These are phyloP conservation scores for Blastocystis sp. DNA, from an alignment of 352 stramenopile genomes.

Conservation along the genomic window DNA sequence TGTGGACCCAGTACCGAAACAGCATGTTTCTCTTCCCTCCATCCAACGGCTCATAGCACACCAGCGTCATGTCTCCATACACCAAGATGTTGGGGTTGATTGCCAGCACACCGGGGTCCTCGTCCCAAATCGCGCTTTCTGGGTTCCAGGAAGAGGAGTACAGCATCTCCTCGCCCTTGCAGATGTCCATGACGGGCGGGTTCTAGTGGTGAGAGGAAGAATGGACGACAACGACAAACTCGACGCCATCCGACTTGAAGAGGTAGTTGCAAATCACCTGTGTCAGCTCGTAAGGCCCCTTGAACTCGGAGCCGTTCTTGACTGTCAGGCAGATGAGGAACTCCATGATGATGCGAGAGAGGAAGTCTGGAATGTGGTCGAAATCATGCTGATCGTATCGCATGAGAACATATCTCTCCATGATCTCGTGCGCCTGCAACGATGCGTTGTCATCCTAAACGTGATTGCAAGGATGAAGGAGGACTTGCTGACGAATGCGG, in stretches of 20 bases:
- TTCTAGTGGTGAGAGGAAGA: not conserved
- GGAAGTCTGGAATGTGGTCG: constrained; percentile 29
- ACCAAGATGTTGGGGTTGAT: constrained; percentile 14
- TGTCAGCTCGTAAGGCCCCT: constrained; percentile 45
- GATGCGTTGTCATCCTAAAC: not conserved
- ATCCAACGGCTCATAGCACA: constrained; percentile 50
- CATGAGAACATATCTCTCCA: constrained; percentile 45
- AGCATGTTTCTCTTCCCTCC: constrained; percentile 11
- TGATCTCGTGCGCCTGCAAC: constrained; percentile 2
- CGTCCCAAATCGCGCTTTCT: constrained; percentile 44
- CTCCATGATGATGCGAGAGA: constrained; percentile 44
- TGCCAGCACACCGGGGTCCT: constrained; percentile 21
- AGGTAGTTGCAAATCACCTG: constrained; percentile 60
- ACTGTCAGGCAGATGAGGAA: constrained; percentile 45
- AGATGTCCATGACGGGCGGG: constrained; percentile 31
- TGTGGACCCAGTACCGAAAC: constrained; percentile 57
- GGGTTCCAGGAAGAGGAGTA: constrained; percentile 20
- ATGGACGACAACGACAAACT: not conserved
- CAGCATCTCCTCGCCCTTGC: constrained; percentile 31
- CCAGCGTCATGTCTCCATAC: constrained; percentile 56
- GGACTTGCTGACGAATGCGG: constrained; percentile 16
- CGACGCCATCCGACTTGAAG: constrained; percentile 24
- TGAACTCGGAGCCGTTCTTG: constrained; percentile 30
- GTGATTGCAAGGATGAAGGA: not conserved
- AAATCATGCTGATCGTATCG: constrained; percentile 33